Evolutionary conservation across 805 yeast species (phyloP).

Genomic region (Teunomyces gatunensis): DNA sequence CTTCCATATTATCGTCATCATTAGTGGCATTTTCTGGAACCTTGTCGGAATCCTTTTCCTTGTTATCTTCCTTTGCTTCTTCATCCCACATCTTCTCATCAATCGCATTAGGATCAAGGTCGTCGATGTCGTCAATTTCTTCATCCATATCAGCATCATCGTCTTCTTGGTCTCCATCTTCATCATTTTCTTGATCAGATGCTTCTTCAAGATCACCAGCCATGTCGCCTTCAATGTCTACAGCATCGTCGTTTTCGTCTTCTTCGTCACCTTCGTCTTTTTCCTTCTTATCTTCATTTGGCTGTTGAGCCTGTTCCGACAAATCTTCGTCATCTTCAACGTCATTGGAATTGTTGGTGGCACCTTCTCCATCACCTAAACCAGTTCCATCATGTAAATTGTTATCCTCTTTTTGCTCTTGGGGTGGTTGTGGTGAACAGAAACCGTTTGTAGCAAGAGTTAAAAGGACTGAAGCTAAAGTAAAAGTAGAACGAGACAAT

Average conservation of each 20-base stretch:
- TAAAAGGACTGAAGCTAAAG: slow-evolving; percentile 53
- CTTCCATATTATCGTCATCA: slow-evolving; percentile 51
- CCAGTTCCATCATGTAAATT: slow-evolving; percentile 85
- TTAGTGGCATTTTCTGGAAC: slow-evolving; percentile 55
- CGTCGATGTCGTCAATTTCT: slow-evolving; percentile 84
- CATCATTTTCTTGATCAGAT: slow-evolving; percentile 61
- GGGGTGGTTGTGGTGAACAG: slow-evolving; percentile 84
- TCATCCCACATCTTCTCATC: slow-evolving; percentile 99
- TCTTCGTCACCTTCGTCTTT: slow-evolving; percentile 60
- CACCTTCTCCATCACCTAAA: slow-evolving; percentile 91
- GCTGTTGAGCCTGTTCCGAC: slow-evolving; percentile 70
- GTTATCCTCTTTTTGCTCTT: slow-evolving; percentile 57
- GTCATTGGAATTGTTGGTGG: slow-evolving; percentile 73
- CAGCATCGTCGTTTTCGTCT: slow-evolving; percentile 78
- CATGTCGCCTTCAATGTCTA: slow-evolving; percentile 95
- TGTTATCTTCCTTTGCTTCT: slow-evolving; percentile 69
- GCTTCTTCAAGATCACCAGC: slow-evolving; percentile 87
- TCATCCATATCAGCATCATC: slow-evolving; percentile 74
- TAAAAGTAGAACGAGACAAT: slow-evolving; percentile 59
- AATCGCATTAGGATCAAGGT: slow-evolving; percentile 88
- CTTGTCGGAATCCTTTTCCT: slow-evolving; percentile 80
- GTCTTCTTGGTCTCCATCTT: slow-evolving; percentile 38
- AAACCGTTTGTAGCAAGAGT: slow-evolving; percentile 77
- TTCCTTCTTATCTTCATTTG: slow-evolving; percentile 65
- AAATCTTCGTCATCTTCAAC: slow-evolving; percentile 91